phyloP scores from a whole-genome alignment of 768 basidiomycete species.

The Kwoniella heveanensis region DNA sequence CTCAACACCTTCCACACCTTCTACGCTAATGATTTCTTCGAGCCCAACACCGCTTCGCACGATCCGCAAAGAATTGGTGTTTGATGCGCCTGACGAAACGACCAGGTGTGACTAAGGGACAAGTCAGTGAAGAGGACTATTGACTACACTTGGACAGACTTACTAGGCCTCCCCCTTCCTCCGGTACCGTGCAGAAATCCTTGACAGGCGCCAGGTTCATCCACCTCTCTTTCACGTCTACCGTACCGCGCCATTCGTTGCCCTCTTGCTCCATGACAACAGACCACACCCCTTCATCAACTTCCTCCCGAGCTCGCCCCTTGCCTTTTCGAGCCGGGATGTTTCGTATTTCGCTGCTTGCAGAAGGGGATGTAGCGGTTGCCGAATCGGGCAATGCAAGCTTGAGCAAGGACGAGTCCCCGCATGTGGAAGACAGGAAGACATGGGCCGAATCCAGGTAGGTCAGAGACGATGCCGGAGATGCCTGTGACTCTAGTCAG shows the following conservation, averaged over 20 bases:
- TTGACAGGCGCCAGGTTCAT: constrained; percentile 54
- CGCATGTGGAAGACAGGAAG: constrained; percentile 49
- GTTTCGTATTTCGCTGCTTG: constrained; percentile 1
- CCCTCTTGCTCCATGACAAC: constrained; percentile 22
- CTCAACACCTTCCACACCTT: constrained; percentile 42
- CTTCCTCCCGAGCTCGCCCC: constrained; percentile 27
- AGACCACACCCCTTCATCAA: constrained; percentile 24
- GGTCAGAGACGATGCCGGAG: constrained; percentile 48
- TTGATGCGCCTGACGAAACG: constrained; percentile 50
- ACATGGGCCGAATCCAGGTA: constrained; percentile 39
- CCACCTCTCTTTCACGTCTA: constrained; percentile 42
- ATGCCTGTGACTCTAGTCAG: constrained; percentile 25
- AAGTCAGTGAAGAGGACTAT: neutral
- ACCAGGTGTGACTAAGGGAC: constrained; percentile 46
- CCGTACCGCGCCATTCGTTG: constrained; percentile 11
- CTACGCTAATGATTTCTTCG: constrained; percentile 35
- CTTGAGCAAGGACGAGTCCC: constrained; percentile 45
- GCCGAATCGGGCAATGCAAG: constrained; percentile 12
- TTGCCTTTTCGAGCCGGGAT: constrained; percentile 41
- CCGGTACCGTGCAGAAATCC: constrained; percentile 49
- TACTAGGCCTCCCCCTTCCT: constrained; percentile 47
- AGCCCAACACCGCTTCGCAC: constrained; percentile 52
- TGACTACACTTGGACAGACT: constrained; percentile 8
- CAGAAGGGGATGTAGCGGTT: constrained; percentile 10
- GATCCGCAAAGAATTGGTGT: constrained; percentile 45